phyloP scores from a whole-genome alignment of 495 filamentous ascomycete species.

The Entonaema liquescens region DNA sequence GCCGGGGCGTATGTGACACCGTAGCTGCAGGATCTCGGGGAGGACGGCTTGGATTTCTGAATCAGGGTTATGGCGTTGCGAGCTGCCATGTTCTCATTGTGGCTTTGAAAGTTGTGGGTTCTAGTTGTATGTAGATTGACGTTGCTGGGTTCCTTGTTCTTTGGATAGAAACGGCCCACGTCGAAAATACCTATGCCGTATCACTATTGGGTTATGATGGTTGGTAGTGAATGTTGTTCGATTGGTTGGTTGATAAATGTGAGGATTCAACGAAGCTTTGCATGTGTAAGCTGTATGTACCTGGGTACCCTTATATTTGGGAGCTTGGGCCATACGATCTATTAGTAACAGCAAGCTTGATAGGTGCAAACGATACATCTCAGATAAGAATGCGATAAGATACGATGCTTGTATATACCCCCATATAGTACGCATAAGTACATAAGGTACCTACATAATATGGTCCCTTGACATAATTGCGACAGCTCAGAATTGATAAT shows the following conservation, averaged over 20 bases:
- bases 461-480: too few relatives aligned
- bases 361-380: not conserved
- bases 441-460: too few relatives aligned
- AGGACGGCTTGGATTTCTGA: constrained; percentile 45
- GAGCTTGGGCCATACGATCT: not conserved
- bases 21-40: constrained; percentile 55
- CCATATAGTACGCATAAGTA: too few relatives aligned
- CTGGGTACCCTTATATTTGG: not conserved
- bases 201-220: not conserved
- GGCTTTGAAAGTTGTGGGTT: not conserved
- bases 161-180: not conserved
- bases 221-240: not conserved
- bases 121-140: too few relatives aligned
- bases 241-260: not conserved
- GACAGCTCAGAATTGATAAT: too few relatives aligned
- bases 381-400: not conserved
- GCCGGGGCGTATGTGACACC: constrained; percentile 73
- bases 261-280: too few relatives aligned
- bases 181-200: not conserved
- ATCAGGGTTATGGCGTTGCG: constrained; percentile 43
- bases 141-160: not conserved
- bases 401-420: not conserved
- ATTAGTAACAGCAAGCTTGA: not conserved
- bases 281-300: too few relatives aligned
- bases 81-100: constrained; percentile 34